A percentile compares a stretch with the other conserved stretches of the same genome.
phyloP scores from a whole-genome alignment of 164 flowering plant species.

The Vitis riparia region DNA sequence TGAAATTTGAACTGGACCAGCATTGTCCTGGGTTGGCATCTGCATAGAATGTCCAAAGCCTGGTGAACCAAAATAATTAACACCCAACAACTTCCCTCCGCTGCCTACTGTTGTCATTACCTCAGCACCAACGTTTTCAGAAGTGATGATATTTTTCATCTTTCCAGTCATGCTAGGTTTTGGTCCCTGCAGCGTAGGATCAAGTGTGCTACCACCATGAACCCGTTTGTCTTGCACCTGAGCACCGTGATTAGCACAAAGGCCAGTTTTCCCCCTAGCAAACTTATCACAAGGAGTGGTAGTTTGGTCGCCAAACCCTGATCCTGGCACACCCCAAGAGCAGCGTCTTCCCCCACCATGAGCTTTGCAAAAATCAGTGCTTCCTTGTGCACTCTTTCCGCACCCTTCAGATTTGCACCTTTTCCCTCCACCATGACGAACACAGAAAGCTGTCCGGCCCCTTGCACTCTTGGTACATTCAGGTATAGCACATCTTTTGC shows the following conservation, averaged over 20 bases:
- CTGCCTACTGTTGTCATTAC: conserved; percentile 1
- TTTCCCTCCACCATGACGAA: conserved; percentile 97
- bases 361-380: conserved; percentile 89
- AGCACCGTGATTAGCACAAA: conserved; percentile 77
- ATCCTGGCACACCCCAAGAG: conserved; percentile 77
- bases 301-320: conserved; percentile 45
- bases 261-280: conserved; percentile 84
- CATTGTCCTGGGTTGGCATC: conserved; percentile 10
- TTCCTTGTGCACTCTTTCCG: conserved; percentile 89
- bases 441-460: conserved; percentile 84
- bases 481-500: conserved; percentile 86
- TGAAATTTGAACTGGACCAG: conserved; percentile 8
- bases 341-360: conserved; percentile 96
- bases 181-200: conserved; percentile 34
- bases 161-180: conserved; percentile 24
- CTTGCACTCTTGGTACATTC: conserved; percentile 94
- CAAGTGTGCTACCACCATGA: conserved; percentile 84
- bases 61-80: conserved; percentile 12
- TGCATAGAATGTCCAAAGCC: conserved; percentile 5
- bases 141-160: conserved; percentile 26
- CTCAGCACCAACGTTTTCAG: conserved; percentile 50
- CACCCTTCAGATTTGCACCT: conserved; percentile 82
- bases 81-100: conserved; percentile 16
- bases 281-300: conserved; percentile 64
- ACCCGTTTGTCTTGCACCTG: conserved; percentile 79